Evolutionary conservation across 352 stramenopile species (phyloP).

Genomic region (Globisporangium cederbergense): DNA sequence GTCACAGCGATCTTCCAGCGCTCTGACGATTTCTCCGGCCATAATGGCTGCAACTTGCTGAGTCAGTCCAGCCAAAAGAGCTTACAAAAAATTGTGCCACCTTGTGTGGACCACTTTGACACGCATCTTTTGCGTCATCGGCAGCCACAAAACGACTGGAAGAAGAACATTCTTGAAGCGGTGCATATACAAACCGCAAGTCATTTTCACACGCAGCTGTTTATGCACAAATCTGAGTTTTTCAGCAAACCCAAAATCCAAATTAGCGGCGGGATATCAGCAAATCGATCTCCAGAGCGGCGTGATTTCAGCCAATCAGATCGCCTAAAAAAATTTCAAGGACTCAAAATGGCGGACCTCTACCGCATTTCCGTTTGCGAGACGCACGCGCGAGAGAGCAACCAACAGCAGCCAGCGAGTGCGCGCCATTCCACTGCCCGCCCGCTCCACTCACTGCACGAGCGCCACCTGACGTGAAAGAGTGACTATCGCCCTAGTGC

Average conservation of each 20-base stretch:
- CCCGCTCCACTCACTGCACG: background rate
- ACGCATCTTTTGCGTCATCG: background rate
- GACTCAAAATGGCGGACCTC: background rate
- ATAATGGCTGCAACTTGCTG: background rate
- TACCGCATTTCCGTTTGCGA: conserved; percentile 3
- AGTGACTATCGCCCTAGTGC: background rate
- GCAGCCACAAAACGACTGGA: conserved; percentile 4
- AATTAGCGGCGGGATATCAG: too few species aligned
- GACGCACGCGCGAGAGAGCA: background rate
- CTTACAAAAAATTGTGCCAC: background rate
- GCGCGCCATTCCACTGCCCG: background rate
- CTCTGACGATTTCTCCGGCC: background rate
- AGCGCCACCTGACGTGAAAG: background rate
- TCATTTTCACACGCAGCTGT: background rate
- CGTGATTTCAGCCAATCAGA: background rate
- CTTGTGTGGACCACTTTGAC: conserved; percentile 11
- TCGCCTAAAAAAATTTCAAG: background rate
- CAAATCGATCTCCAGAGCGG: too few species aligned
- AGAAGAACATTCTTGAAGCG: conserved; percentile 11
- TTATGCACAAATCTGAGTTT: conserved; percentile 3
- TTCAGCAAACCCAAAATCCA: background rate
- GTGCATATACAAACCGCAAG: background rate
- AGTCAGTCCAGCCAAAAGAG: background rate
- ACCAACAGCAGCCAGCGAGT: too few species aligned
- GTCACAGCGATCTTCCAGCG: background rate